Evolutionary conservation across 306 rosid species (phyloP), one percentile per base, ranked within the genome.

Genomic region (Citrullus colocynthis): DNA sequence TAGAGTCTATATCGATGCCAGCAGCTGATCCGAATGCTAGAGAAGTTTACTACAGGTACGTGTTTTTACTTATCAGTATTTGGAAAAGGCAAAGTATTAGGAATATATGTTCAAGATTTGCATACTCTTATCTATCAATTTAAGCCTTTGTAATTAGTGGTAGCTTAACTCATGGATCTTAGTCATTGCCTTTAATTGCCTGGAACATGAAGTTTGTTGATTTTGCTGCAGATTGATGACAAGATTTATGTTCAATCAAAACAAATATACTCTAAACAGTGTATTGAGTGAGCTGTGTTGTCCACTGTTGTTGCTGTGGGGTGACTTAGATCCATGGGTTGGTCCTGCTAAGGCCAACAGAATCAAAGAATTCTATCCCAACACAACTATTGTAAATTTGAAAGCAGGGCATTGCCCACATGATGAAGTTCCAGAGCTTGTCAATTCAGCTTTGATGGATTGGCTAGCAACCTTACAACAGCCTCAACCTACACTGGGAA

Each of bases 401-500:
- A 93, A 92, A 83, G 99, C 97, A 0, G 97, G 98, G 71, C 97
- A 93, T 71, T 93, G 98, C 51, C 98, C 98, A 6, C 98, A 92
- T 39, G 97, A 92, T 14, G 97, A 92, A 86, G 85, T 79, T 79
- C 97, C 99, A 3, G 96, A 89, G 78, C 92, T 84, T 64, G 97
- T 86, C 74, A 95, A 95, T 79, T 75, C 67, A 74, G 97, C 97
- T 79, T 87, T 92, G 24, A 63, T 92, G 83, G 93, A 89, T 67
- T 92, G 97, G 97, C 83, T 95, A 56, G 74, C 92, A 37, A 84
- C 88, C 45, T 66, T 88, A 21, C 57, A 70, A 15, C 76, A 84
- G 64, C 80, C 87, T 45, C 80, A 88, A 75, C 84, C 83, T 79
- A 80, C 84, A 48, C 78, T 78, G 14, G 87, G 79, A 91, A 78